Base-by-base conservation (phyloP, 192 early-diverging fungal genomes). In the Gaertneriomyces semiglobifer region DNA sequence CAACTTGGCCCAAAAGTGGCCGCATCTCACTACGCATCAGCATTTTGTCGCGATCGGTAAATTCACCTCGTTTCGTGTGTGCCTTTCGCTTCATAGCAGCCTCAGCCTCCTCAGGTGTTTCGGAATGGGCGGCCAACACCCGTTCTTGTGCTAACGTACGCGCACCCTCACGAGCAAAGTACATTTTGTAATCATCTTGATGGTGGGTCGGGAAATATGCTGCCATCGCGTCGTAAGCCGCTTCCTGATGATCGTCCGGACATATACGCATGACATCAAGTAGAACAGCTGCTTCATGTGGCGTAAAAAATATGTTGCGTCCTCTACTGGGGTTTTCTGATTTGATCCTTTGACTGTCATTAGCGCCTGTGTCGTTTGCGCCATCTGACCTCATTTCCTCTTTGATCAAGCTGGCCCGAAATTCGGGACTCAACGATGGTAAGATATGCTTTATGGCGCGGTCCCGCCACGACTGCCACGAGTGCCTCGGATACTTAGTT, bases 381-480 rank as follows among this genome's bases (percentile, higher is more conserved):
- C 25, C 2, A 33, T 33, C 25, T 33, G 25, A 33, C 25, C 25
- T 33, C 25, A 33, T 33, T 33, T 33, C 25, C 25, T 33, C 25
- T 33, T 33, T 33, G 25, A 33, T 33, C 25, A 33, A 33, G 25
- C 1, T 33, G 1, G 25, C 25, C 2, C 25, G 25, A 33, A 33
- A 33, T 61, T 44, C 54, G 1, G 20, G n/a, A 33, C 19, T 39
- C 44, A 66, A 25, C 7, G 65, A 19, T 4, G 65, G 65, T 16
- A 66, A 16, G 18, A 66, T 66, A 20, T 43, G 48, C 16, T 63
- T 40, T 7, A 58, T 18, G 25, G 65, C 65, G 25, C 47, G 65
- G 41, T 43, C 7, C 41, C 55, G 53, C 65, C 65, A 66, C 18
- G 65, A 66, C 58, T 66, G 65, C 41, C 54, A 57, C 8, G 65